Evolutionary conservation across 75 land plant species (phyloP), one percentile per base, ranked within the genome.

Genomic region (Pinus tabuliformis): DNA sequence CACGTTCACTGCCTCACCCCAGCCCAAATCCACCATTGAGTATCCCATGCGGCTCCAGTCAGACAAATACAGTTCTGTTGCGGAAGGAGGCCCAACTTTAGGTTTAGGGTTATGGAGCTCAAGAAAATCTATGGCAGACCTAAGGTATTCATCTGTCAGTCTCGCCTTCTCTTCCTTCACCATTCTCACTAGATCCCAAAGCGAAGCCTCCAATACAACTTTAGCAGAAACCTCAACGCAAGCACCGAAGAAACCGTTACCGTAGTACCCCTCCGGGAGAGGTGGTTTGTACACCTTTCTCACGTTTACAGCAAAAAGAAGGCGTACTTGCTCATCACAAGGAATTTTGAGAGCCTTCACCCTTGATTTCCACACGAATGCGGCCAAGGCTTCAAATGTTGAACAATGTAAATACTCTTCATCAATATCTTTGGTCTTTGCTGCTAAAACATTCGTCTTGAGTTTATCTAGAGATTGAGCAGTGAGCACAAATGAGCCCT

Each of bases 361-460:
- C 54, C 75, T 74, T 20, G 24, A 74, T 21, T 54, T 74, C 75
- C 75, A 74, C 63, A 74, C 63, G 58, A 74, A 57, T 57, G 60
- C 60, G 3, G 75, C 33, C 58, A 74, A 74, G 36, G 75, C 75
- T 57, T 74, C 75, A 26, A 74, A 74, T 6, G 26, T 74, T 5
- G 58, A 52, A 57, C 75, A 74, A 52, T 74, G 22, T 45, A 45
- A 45, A 45, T 7, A 8, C 21, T 60, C 6, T 8, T 6, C 9
- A 5, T 21, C 11, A 26, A 26, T 26, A 7, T 21, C 62, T 60
- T 60, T 60, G 0, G 8, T 60, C 8, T 22, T 45, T 0, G 8
- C 62, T 60, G 21, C 62, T 24, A 60, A 60, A 60, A 60, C 22
- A 8, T 24, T 60, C 22, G 24, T 6, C 62, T 60, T 60, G 11